Evolutionary conservation across 768 basidiomycete species (phyloP).

Genomic region (Strobilomyces echinocephalus): DNA sequence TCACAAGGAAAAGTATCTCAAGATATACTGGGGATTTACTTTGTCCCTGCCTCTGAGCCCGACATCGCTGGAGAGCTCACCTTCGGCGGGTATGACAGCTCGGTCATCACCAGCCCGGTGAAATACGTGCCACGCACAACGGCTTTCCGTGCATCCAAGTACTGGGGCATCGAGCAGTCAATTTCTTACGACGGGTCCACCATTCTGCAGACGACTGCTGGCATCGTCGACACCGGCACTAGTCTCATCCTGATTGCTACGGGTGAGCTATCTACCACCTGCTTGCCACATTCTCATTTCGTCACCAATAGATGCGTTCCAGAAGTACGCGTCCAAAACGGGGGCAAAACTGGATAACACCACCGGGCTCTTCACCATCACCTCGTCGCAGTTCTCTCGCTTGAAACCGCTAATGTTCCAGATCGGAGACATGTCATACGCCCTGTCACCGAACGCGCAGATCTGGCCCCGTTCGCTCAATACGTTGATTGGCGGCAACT

Average conservation of each 20-base stretch:
- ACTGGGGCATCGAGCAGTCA: constrained; percentile 29
- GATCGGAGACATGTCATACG: constrained; percentile 19
- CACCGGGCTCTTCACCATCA: constrained; percentile 30
- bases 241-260: constrained; percentile 28
- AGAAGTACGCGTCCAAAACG: constrained; percentile 17
- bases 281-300: constrained; percentile 9
- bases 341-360: constrained; percentile 23
- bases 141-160: not conserved
- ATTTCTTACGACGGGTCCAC: constrained; percentile 23
- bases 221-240: constrained; percentile 34
- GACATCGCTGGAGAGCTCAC: not conserved
- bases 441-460: constrained; percentile 26
- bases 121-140: not conserved
- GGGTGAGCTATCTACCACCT: constrained; percentile 1
- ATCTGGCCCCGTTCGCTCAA: constrained; percentile 35
- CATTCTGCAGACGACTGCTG: constrained; percentile 26
- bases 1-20: constrained; percentile 23
- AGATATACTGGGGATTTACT: constrained; percentile 30
- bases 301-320: constrained; percentile 23
- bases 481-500: constrained; percentile 24
- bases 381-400: constrained; percentile 21
- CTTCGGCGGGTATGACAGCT: not conserved
- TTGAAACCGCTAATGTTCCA: constrained; percentile 27
- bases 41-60: constrained; percentile 19
- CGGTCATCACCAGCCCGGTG: not conserved